phyloP scores from a whole-genome alignment of 306 rosid species.

The Cicer yamashitae region DNA sequence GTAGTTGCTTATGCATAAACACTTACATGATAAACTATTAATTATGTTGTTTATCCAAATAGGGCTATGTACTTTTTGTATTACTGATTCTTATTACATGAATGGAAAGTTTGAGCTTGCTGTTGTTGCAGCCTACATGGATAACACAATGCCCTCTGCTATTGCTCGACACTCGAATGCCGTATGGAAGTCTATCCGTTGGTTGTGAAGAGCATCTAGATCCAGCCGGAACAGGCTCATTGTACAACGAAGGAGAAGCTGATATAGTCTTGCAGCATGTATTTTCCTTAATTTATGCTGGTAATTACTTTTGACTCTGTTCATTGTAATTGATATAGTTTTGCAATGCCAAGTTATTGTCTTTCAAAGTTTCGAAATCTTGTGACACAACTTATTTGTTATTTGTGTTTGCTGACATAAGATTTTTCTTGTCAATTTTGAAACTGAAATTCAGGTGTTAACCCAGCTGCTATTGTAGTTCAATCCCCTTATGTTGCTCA shows the following conservation, averaged over 20 bases:
- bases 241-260: conserved; percentile 86
- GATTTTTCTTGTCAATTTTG: conserved; percentile 36
- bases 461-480: conserved; percentile 72
- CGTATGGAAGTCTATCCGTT: conserved; percentile 77
- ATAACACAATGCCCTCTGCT: conserved; percentile 83
- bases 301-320: conserved; percentile 46
- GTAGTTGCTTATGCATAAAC: no score
- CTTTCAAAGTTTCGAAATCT: conserved; percentile 12
- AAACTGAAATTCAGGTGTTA: conserved; percentile 63
- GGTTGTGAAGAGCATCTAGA: conserved; percentile 85
- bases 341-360: background rate
- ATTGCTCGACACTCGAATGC: conserved; percentile 86
- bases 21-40: no score
- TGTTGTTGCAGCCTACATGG: conserved; percentile 74
- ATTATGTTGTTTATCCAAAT: no score
- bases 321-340: conserved; percentile 1
- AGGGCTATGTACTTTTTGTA: background rate
- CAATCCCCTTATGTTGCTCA: conserved; percentile 95
- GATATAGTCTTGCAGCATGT: conserved; percentile 81
- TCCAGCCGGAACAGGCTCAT: conserved; percentile 85
- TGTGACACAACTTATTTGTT: conserved; percentile 24
- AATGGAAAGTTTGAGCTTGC: conserved; percentile 38
- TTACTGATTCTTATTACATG: conserved; percentile 39
- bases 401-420: conserved; percentile 37
- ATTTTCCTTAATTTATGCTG: conserved; percentile 69